phyloP scores from a whole-genome alignment of 805 yeast genomes.

The Candida peoriensis region DNA sequence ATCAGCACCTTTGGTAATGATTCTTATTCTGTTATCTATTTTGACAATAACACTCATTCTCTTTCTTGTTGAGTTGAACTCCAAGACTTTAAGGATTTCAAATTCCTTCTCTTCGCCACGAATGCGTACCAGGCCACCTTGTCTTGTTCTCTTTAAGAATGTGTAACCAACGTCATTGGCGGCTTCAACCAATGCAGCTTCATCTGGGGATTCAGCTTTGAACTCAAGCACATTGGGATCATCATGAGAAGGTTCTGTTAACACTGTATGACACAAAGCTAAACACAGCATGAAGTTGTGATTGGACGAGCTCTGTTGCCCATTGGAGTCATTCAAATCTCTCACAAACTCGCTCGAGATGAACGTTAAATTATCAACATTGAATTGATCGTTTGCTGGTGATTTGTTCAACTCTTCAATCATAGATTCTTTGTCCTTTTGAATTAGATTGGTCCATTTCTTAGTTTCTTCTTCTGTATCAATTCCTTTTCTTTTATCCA shows the following conservation, averaged over 20 bases:
- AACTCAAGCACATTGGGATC: constrained; percentile 50
- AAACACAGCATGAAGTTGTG: constrained; percentile 72
- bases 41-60: constrained; percentile 80
- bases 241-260: constrained; percentile 61
- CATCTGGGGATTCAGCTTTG: constrained; percentile 86
- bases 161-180: constrained; percentile 74
- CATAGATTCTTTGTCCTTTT: constrained; percentile 55
- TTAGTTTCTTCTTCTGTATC: constrained; percentile 60
- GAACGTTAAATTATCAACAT: constrained; percentile 60
- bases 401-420: constrained; percentile 33
- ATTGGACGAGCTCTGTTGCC: constrained; percentile 49
- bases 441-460: constrained; percentile 46
- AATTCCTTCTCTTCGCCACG: constrained; percentile 68
- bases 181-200: constrained; percentile 77
- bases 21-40: constrained; percentile 51
- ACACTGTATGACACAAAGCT: constrained; percentile 73
- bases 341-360: constrained; percentile 59
- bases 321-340: constrained; percentile 44
- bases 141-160: constrained; percentile 62
- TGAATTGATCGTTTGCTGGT: constrained; percentile 34
- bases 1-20: constrained; percentile 83
- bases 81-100: constrained; percentile 62
- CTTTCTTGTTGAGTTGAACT: constrained; percentile 78
- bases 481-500: constrained; percentile 71
- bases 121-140: constrained; percentile 58